phyloP scores from a whole-genome alignment of 1,284 basidiomycete genomes.

The Sporisorium exsertum region DNA sequence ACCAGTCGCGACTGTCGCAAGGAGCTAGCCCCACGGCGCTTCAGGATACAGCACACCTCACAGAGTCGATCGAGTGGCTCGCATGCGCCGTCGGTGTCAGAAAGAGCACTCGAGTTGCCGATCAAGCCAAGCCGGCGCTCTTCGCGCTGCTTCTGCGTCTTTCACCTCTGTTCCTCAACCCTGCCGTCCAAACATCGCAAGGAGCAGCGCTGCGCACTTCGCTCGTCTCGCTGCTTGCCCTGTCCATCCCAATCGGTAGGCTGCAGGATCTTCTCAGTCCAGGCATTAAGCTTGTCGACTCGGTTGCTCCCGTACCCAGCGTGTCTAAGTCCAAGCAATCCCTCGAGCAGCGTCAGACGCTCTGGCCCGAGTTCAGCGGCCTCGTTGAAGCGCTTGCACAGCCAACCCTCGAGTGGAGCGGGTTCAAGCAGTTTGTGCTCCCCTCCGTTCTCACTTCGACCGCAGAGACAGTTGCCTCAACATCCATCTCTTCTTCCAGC shows the following conservation, averaged over 20 bases:
- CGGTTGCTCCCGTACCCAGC: constrained; percentile 33
- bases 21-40: not conserved
- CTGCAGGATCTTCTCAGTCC: constrained; percentile 65
- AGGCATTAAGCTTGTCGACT: constrained; percentile 58
- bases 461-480: constrained; percentile 38
- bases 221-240: constrained; percentile 49
- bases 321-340: constrained; percentile 22
- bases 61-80: constrained; percentile 56
- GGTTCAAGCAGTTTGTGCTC: constrained; percentile 63
- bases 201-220: constrained; percentile 35
- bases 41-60: constrained; percentile 25
- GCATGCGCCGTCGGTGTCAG: constrained; percentile 56
- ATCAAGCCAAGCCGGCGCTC: constrained; percentile 48
- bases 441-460: constrained; percentile 59
- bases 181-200: constrained; percentile 15
- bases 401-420: constrained; percentile 51
- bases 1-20: constrained; percentile 13
- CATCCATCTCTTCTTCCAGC: constrained; percentile 23
- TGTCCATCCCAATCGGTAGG: constrained; percentile 59
- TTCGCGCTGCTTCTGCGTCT: constrained; percentile 53
- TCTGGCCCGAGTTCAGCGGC: constrained; percentile 58
- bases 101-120: constrained; percentile 62
- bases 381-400: constrained; percentile 57
- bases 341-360: constrained; percentile 29
- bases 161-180: constrained; percentile 34